These are phyloP conservation scores for Cryptococcus hybrid DNA, from an alignment of 1,284 basidiomycete genomes.

Conservation along the genomic window DNA sequence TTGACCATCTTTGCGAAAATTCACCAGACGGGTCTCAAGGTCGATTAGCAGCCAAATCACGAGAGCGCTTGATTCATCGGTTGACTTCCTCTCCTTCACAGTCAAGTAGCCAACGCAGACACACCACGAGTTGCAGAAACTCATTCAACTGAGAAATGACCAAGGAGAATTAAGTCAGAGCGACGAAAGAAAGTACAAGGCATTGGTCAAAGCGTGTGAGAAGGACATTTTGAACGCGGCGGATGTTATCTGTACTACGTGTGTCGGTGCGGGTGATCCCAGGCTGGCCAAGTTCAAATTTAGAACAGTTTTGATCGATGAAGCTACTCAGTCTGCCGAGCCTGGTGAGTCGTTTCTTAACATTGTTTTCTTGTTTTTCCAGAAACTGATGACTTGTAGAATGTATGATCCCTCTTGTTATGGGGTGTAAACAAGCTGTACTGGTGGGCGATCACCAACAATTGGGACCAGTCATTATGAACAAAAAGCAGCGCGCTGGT, in stretches of 20 bases:
- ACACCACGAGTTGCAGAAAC: slow-evolving; percentile 95
- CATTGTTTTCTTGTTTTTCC: too few species aligned
- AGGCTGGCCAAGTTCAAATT: slow-evolving; percentile 98
- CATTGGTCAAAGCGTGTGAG: slow-evolving; percentile 89
- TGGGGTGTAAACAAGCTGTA: slow-evolving; percentile 98
- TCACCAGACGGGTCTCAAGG: slow-evolving; percentile 93
- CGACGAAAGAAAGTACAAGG: slow-evolving; percentile 98
- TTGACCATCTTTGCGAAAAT: slow-evolving; percentile 99
- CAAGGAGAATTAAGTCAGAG: slow-evolving; percentile 95
- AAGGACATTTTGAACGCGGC: slow-evolving; percentile 94
- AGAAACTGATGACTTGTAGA: slow-evolving; percentile 56
- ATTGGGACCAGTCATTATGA: slow-evolving; percentile 99
- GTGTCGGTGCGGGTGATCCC: too few species aligned
- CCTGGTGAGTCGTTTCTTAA: slow-evolving; percentile 66
- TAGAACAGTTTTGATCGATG: slow-evolving; percentile 96
- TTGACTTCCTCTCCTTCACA: slow-evolving; percentile 94
- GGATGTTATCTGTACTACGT: slow-evolving; percentile 98
- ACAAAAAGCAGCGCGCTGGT: slow-evolving; percentile 99
- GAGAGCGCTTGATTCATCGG: slow-evolving; percentile 90
- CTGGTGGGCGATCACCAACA: slow-evolving; percentile 98
- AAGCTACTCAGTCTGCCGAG: too few species aligned
- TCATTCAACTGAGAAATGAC: slow-evolving; percentile 96
- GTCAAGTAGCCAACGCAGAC: slow-evolving; percentile 95
- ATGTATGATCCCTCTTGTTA: slow-evolving; percentile 98
- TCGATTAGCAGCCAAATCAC: slow-evolving; percentile 96